Evolutionary conservation across 768 basidiomycete species (phyloP), one percentile per base, ranked within the genome.

Genomic region (Leccinum longicurvipes): DNA sequence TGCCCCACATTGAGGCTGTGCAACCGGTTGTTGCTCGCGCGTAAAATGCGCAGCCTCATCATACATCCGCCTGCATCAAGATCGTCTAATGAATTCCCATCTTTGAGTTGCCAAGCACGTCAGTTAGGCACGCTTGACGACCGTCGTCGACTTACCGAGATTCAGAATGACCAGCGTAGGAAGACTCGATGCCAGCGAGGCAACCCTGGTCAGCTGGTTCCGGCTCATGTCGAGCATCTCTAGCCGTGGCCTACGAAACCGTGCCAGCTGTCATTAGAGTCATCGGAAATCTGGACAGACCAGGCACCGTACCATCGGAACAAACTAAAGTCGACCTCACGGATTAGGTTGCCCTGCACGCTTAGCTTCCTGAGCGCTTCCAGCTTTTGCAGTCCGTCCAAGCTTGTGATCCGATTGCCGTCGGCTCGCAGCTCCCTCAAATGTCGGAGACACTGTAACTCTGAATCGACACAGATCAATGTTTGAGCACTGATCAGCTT

Each of bases 391-490:
- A 99, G 74, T 1, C 94, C 93, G 41, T 87, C 85, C 15, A 92
- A 63, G 66, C 79, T 84, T 17, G 69, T 73, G 60, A 99, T 87
- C 67, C 77, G 79, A 74, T 98, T 98, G 50, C 83, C 82, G 67
- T 98, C 93, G n/a, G 90, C 89, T 54, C 83, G 87, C 52, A 99
- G 82, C 69, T 98, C 93, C 32, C 92, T 83, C 53, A 98, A 76
- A 68, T 91, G 92, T 57, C 83, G 80, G 53, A 98, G 80, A 69
- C 89, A 91, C 57, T 82, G 80, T 27, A 98, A 77, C 69, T 97
- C 94, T 97, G 67, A 19, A 29, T 61, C 56, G 47, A 58, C 49
- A 54, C 55, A 45, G 31, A 68, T 59, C 57, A 44, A 48, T n/a
- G 6, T 45, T 39, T 3, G 32, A 46, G 45, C 45, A 0, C 47